Percentiles rank a stretch among this genome's conserved stretches.
Evolutionary conservation across 352 stramenopile genomes (phyloP).

Genomic region (Globisporangium orthogonon): DNA sequence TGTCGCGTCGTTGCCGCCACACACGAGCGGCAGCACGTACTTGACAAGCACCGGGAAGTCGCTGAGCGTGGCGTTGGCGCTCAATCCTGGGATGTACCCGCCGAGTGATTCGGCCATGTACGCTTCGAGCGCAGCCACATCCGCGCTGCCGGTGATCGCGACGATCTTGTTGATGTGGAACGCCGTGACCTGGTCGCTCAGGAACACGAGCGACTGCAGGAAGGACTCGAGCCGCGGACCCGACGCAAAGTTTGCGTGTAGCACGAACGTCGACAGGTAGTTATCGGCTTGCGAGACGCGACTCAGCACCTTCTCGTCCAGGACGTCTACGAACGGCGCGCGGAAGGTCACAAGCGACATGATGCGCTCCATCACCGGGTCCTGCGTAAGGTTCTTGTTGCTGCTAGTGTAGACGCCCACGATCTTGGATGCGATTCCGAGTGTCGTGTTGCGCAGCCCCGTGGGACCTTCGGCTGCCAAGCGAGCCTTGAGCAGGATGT

Average conservation of each 20-base stretch:
- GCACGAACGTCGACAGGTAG: neutral
- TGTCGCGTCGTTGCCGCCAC: conserved; percentile 3
- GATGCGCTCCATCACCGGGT: neutral
- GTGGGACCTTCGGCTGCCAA: too few species aligned
- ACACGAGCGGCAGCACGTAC: conserved; percentile 7
- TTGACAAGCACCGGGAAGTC: conserved; percentile 8
- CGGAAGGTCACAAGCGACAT: neutral
- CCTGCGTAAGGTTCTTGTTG: neutral
- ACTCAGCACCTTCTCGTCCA: neutral
- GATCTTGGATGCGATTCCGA: neutral
- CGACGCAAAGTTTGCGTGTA: neutral
- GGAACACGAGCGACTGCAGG: conserved; percentile 11
- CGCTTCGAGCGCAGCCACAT: neutral
- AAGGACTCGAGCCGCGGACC: conserved; percentile 1
- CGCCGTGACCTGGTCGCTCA: conserved; percentile 11
- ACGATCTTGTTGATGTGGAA: conserved; percentile 14
- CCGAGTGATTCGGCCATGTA: neutral
- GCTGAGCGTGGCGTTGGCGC: conserved; percentile 6
- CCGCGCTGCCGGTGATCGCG: neutral
- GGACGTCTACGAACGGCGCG: neutral
- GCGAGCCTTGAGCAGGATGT: too few species aligned
- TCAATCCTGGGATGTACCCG: neutral
- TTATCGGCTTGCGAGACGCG: neutral
- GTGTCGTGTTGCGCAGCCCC: too few species aligned
- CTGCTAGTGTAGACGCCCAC: neutral